Evolutionary conservation across 2,329 filamentous ascomycete genomes (phyloP).

Genomic region (Hypoxylon sp.): DNA sequence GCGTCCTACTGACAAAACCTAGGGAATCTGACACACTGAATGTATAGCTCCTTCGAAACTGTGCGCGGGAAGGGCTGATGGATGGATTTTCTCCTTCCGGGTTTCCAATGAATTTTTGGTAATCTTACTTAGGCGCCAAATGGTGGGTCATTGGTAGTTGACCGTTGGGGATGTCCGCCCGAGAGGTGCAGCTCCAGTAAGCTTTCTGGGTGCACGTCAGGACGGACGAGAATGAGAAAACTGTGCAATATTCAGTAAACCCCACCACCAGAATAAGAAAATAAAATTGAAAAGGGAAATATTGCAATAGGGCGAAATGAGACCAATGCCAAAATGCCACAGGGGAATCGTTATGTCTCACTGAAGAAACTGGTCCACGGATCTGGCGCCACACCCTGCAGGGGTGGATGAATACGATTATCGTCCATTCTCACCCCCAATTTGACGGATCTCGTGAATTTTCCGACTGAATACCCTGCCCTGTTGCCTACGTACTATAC

Average conservation of each 20-base stretch:
- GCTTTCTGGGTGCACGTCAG: conserved; percentile 45
- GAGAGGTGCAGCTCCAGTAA: conserved; percentile 49
- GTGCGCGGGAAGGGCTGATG: conserved; percentile 38
- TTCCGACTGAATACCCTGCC: conserved; percentile 3
- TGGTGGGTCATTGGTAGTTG: conserved; percentile 50
- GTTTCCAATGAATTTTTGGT: conserved; percentile 43
- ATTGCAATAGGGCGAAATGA: conserved; percentile 37
- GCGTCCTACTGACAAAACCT: conserved; percentile 17
- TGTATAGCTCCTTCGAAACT: conserved; percentile 42
- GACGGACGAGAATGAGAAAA: conserved; percentile 40
- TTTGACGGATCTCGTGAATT: background rate
- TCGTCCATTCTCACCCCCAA: conserved; percentile 20
- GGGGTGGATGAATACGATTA: conserved; percentile 18
- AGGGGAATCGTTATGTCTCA: conserved; percentile 48
- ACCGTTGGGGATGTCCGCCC: conserved; percentile 57
- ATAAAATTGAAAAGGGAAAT: conserved; percentile 39
- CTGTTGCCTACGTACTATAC: conserved; percentile 4
- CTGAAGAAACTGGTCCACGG: conserved; percentile 30
- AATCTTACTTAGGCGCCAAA: conserved; percentile 49
- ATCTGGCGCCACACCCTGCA: conserved; percentile 23
- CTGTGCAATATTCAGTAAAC: conserved; percentile 39
- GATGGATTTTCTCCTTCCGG: conserved; percentile 30
- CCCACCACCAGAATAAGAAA: conserved; percentile 40
- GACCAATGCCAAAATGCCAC: conserved; percentile 25
- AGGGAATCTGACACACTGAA: conserved; percentile 42